These are phyloP conservation scores for Triadica sebifera DNA, from an alignment of 345 rosid genomes.

Conservation along the genomic window DNA sequence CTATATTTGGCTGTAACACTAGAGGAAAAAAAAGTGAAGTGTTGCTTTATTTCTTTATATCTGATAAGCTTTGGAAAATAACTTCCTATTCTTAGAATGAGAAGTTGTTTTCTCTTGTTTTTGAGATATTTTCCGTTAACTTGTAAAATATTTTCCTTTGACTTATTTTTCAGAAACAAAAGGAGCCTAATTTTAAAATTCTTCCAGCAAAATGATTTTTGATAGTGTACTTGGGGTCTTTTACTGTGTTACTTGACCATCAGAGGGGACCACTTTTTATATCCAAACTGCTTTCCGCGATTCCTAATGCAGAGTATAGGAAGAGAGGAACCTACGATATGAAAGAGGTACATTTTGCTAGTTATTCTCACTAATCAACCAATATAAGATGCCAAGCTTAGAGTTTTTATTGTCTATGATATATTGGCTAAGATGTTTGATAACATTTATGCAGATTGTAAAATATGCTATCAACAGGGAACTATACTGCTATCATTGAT, in stretches of 20 bases:
- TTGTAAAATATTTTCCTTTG: too few species aligned
- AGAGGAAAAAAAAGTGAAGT: too few species aligned
- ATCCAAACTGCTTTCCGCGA: slow-evolving; percentile 68
- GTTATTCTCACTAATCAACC: background rate
- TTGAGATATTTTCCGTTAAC: too few species aligned
- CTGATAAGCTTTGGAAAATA: too few species aligned
- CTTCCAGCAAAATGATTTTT: background rate
- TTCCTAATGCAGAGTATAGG: slow-evolving; percentile 75
- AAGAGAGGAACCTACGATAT: slow-evolving; percentile 91
- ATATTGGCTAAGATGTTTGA: background rate
- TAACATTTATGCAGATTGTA: slow-evolving; percentile 49
- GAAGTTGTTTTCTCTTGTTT: too few species aligned
- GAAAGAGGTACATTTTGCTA: slow-evolving; percentile 58
- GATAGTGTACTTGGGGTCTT: slow-evolving; percentile 1
- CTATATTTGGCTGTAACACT: too few species aligned
- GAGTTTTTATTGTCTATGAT: background rate
- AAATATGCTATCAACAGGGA: slow-evolving; percentile 83
- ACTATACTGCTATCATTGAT: slow-evolving; percentile 70
- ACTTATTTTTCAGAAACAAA: too few species aligned
- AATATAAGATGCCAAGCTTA: background rate
- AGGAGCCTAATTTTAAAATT: background rate
- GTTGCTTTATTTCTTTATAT: too few species aligned
- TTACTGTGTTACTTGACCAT: slow-evolving; percentile 10
- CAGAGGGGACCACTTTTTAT: slow-evolving; percentile 90
- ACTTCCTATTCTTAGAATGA: too few species aligned